Percentiles rank a stretch among this genome's conserved stretches.
These are phyloP conservation scores for Cladorrhinum sp. DNA, from an alignment of 2,329 filamentous ascomycete species.

Conservation along the genomic window DNA sequence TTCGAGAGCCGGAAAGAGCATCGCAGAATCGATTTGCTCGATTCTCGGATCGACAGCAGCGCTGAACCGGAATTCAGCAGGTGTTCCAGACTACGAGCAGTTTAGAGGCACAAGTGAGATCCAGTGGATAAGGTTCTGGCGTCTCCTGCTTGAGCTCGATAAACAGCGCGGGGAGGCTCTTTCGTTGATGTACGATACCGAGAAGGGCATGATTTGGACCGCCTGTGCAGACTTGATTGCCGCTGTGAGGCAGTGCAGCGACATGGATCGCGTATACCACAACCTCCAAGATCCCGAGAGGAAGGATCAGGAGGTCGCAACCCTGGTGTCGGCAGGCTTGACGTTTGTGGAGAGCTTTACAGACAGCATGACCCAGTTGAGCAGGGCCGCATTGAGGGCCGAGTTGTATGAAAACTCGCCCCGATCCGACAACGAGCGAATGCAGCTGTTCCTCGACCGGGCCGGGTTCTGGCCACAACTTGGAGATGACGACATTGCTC, in stretches of 20 bases:
- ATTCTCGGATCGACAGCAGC: conserved; percentile 68
- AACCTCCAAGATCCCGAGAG: conserved; percentile 58
- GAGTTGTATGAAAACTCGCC: conserved; percentile 74
- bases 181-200: conserved; percentile 69
- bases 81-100: conserved; percentile 69
- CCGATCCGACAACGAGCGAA: conserved; percentile 66
- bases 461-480: conserved; percentile 76
- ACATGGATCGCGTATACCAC: conserved; percentile 70
- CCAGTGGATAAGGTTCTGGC: conserved; percentile 89
- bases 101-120: conserved; percentile 71
- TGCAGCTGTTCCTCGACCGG: conserved; percentile 74
- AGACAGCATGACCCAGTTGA: conserved; percentile 64
- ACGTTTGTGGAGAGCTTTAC: conserved; percentile 69
- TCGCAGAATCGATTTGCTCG: conserved; percentile 74
- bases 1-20: conserved; percentile 48
- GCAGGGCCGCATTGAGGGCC: conserved; percentile 62
- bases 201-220: conserved; percentile 74
- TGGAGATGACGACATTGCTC: conserved; percentile 74
- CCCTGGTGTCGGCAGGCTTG: conserved; percentile 66
- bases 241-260: conserved; percentile 74
- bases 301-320: conserved; percentile 52
- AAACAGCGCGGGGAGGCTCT: conserved; percentile 80
- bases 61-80: conserved; percentile 58
- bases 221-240: conserved; percentile 79
- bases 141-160: conserved; percentile 80